Conservation (phyloP, 306 rosid species). For the Dryas octopetala region DNA sequence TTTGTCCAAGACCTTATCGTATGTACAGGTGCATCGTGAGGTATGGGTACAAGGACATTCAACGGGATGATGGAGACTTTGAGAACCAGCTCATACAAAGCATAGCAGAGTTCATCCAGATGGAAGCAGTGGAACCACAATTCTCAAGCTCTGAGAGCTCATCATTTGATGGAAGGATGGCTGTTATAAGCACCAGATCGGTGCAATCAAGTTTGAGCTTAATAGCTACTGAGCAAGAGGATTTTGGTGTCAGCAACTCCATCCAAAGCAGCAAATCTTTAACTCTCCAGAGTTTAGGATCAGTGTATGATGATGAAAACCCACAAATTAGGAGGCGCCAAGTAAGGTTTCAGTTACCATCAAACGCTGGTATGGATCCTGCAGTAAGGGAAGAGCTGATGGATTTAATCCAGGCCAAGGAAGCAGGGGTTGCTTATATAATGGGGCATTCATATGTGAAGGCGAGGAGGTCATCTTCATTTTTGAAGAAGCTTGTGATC, state of each 20-base stretch:
- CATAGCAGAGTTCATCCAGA: constrained; percentile 78
- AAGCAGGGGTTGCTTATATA: constrained; percentile 80
- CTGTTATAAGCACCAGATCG: constrained; percentile 64
- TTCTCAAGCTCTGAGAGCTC: constrained; percentile 53
- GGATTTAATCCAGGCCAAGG: constrained; percentile 81
- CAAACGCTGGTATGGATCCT: constrained; percentile 50
- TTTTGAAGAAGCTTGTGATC: constrained; percentile 62
- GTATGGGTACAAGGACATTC: constrained; percentile 86
- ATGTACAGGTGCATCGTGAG: constrained; percentile 86
- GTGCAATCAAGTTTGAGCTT: constrained; percentile 45
- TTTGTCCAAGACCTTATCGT: constrained; percentile 76
- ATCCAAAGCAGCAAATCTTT: constrained; percentile 62
- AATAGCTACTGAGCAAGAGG: constrained; percentile 49
- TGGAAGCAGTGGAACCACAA: constrained; percentile 79
- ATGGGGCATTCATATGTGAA: constrained; percentile 86
- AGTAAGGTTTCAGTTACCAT: constrained; percentile 67
- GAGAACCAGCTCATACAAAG: constrained; percentile 81
- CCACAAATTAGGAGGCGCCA: constrained; percentile 55
- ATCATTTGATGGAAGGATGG: constrained; percentile 80
- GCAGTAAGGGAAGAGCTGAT: constrained; percentile 68
- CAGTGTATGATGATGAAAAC: constrained; percentile 65
- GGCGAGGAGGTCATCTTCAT: constrained; percentile 78
- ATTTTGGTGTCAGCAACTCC: constrained; percentile 36
- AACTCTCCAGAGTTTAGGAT: constrained; percentile 61
- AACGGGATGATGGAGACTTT: constrained; percentile 73